Base-by-base conservation (phyloP, 2,329 filamentous ascomycete species). In the Macrophomina pseudophaseolina region DNA sequence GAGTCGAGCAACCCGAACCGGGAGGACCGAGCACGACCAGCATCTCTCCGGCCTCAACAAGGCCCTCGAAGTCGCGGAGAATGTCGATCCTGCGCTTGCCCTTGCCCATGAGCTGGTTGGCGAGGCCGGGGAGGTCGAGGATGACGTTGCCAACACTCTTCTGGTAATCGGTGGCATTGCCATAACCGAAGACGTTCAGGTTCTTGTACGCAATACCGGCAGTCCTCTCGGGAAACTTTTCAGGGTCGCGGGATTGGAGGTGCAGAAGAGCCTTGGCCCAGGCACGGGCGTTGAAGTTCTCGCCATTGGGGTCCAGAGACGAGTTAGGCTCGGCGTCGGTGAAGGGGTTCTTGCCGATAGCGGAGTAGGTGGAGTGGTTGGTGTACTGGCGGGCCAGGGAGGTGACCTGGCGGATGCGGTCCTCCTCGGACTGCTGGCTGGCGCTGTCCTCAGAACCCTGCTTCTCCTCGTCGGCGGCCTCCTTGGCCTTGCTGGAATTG, bases 21-120 rank as follows among this genome's bases (percentile, higher is more conserved):
- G 90, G 90, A 59, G 89, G 89, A 14, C 90, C 90, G 30, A 92
- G 82, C 1, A 92, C 90, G 48, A 91, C 88, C 18, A 91, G 80
- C 85, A 91, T 90, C 80, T 92, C 90, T 54, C 90, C 90, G 68
- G 86, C 86, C 71, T 86, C 82, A 2, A 92, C 84, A 0, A 91
- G 76, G 30, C 90, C 90, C 69, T 91, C 88, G 64, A 91, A 88
- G 72, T 86, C 80, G 67, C 84, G 85, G 66, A 92, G 78, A 71
- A 92, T 92, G 72, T 92, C 87, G 70, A 91, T 81, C 69, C 76
- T 78, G 68, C 74, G 67, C 63, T 73, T 64, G 56, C 74, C 75
- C 67, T 73, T 65, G 46, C 76, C 75, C 67, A 75, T 71, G 11
- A 78, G 4, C 49, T 69, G 79, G 73, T 78, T 79, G 49, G 75